A percentile compares a stretch with the other conserved stretches of the same genome.
Evolutionary conservation across 192 early-diverging fungal genomes (phyloP).

Genomic region (Backusella tuberculispora): DNA sequence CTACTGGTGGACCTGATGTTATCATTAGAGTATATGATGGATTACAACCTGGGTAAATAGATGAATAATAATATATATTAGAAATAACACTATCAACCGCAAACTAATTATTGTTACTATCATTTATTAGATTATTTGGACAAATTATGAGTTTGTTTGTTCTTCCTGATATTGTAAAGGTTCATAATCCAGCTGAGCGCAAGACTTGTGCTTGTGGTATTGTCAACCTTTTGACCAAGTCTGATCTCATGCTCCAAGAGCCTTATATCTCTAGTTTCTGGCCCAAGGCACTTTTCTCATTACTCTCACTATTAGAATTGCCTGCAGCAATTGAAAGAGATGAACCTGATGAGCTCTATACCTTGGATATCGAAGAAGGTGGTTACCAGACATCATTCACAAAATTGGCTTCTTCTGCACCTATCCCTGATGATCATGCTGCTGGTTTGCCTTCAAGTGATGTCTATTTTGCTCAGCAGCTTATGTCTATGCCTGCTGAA

Average conservation of each 20-base stretch:
- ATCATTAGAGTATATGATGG: slow-evolving; percentile 62
- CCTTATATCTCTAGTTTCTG: slow-evolving; percentile 54
- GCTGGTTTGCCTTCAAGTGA: slow-evolving; percentile 46
- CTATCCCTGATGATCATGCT: slow-evolving; percentile 67
- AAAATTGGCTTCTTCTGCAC: slow-evolving; percentile 70
- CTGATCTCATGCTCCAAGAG: slow-evolving; percentile 54
- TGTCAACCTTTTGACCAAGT: slow-evolving; percentile 62
- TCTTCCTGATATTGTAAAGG: slow-evolving; percentile 64
- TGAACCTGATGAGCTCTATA: slow-evolving; percentile 62
- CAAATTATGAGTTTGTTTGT: slow-evolving; percentile 66
- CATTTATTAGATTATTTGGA: slow-evolving; percentile 58
- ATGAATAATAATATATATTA: too few relatives aligned
- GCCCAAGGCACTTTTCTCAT: slow-evolving; percentile 52
- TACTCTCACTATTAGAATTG: slow-evolving; percentile 63
- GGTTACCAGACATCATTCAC: slow-evolving; percentile 88
- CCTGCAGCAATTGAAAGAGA: slow-evolving; percentile 55
- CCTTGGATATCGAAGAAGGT: slow-evolving; percentile 72
- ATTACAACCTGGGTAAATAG: slow-evolving; percentile 60
- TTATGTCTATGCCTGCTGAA: slow-evolving; percentile 43
- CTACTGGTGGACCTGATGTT: slow-evolving; percentile 60
- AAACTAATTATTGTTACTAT: slow-evolving; percentile 14
- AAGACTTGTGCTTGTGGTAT: slow-evolving; percentile 68
- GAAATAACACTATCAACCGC: not conserved
- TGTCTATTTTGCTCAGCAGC: slow-evolving; percentile 56
- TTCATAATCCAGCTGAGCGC: slow-evolving; percentile 60